These are phyloP conservation scores for Alternaria triticina DNA, from an alignment of 2,329 filamentous ascomycete genomes.

Conservation along the genomic window DNA sequence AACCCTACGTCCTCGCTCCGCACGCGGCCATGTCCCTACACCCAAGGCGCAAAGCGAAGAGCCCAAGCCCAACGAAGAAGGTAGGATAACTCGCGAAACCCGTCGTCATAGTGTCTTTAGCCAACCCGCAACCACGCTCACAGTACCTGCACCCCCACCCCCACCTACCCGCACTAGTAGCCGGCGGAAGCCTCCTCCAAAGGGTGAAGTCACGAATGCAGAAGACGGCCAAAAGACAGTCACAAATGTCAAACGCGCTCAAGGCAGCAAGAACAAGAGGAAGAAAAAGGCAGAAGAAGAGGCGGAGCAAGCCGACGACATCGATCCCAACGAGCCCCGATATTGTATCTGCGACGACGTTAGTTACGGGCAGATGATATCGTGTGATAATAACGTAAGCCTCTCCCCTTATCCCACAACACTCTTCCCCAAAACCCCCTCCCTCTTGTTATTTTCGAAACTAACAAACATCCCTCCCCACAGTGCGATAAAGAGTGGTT, in stretches of 20 bases:
- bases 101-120: slow-evolving; percentile 56
- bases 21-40: slow-evolving; percentile 47
- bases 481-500: slow-evolving; percentile 86
- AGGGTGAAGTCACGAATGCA: slow-evolving; percentile 70
- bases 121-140: slow-evolving; percentile 35
- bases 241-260: slow-evolving; percentile 73
- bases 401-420: not conserved
- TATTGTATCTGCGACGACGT: slow-evolving; percentile 83
- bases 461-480: not conserved
- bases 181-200: slow-evolving; percentile 74
- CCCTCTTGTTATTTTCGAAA: not conserved
- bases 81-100: slow-evolving; percentile 44
- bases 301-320: slow-evolving; percentile 50
- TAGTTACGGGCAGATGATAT: slow-evolving; percentile 83
- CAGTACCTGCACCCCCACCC: slow-evolving; percentile 15
- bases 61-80: slow-evolving; percentile 49
- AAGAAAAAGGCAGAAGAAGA: slow-evolving; percentile 57
- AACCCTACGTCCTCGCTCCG: slow-evolving; percentile 43
- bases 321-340: slow-evolving; percentile 76
- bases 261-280: slow-evolving; percentile 44
- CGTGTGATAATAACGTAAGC: slow-evolving; percentile 75
- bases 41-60: slow-evolving; percentile 58
- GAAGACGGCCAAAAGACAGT: slow-evolving; percentile 67
- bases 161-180: slow-evolving; percentile 50
- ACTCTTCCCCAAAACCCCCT: not conserved